phyloP scores from a whole-genome alignment of 495 filamentous ascomycete species.

The Podospora pseudoanserina region DNA sequence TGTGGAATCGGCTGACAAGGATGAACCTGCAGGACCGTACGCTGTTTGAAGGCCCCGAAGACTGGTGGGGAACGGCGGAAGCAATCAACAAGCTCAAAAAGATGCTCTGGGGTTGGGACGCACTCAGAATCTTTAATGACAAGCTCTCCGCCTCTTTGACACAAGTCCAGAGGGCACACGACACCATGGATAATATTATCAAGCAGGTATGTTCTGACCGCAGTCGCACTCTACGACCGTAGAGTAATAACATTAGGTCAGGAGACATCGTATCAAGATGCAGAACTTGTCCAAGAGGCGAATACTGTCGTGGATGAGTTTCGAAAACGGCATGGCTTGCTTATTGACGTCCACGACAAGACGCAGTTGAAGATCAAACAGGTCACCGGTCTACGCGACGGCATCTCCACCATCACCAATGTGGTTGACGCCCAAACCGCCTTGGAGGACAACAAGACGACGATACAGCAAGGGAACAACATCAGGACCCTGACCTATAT shows the following conservation, averaged over 20 bases:
- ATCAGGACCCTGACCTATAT: constrained; percentile 19
- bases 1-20: neutral
- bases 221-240: neutral
- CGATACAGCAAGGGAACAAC: constrained; percentile 21
- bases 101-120: constrained; percentile 23
- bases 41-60: constrained; percentile 16
- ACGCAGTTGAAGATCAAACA: constrained; percentile 24
- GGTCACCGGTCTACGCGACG: constrained; percentile 20
- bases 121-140: constrained; percentile 20
- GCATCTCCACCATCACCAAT: constrained; percentile 22
- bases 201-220: constrained; percentile 2
- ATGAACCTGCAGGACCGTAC: constrained; percentile 11
- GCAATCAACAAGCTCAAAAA: constrained; percentile 24
- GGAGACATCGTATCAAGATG: constrained; percentile 16
- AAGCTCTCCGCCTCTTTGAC: constrained; percentile 18
- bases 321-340: constrained; percentile 18
- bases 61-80: constrained; percentile 19
- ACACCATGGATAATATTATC: constrained; percentile 16
- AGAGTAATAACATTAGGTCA: neutral
- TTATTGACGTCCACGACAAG: constrained; percentile 16
- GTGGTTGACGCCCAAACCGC: constrained; percentile 18
- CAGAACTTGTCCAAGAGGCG: constrained; percentile 20
- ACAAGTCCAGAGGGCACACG: constrained; percentile 17
- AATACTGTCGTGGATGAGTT: constrained; percentile 19
- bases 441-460: constrained; percentile 19